Evolutionary conservation across 2,329 filamentous ascomycete species (phyloP), one percentile per base, ranked within the genome.

Genomic region (Botrytis byssoidea): DNA sequence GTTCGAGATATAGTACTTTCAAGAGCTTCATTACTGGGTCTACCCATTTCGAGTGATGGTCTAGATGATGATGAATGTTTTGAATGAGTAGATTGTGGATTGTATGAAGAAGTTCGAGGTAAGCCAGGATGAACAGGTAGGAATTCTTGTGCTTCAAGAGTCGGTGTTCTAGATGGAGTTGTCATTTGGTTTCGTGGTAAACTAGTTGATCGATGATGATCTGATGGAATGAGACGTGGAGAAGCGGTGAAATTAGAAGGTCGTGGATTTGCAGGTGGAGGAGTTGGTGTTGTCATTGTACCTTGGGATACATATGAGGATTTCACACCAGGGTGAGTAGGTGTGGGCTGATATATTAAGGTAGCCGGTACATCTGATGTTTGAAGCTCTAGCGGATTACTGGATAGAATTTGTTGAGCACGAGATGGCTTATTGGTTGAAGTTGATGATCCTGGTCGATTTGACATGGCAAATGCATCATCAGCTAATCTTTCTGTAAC

Each of bases 401-500:
- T 89, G 35, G 86, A 87, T 75, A 91, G 90, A 71, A 91, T 91
- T 60, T 87, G 86, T 61, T 89, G 89, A n/a, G 89, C 89, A 75
- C 86, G 86, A 18, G 82, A 77, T 14, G 81, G 66, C 29, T 75
- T 76, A 16, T 64, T 57, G n/a, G 77, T 51, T 20, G 75, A 60
- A 32, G 75, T 66, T 42, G 77, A 64, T 32, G 73, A 69, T 71
- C 73, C 77, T 14, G 75, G 46, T 55, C 72, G 73, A 37, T 74
- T 46, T 59, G 76, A 73, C 46, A 76, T 67, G 25, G 87, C 89
- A 82, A 98, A 98, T 0, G 91, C 94, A 80, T 97, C 91, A 79
- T 98, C 94, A 4, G 93, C 94, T 67, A 97, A 84, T 57, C 91
- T 92, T 79, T 94, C 90, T 0, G 92, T 89, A 14, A 96, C 88